A percentile compares a stretch with the other conserved stretches of the same genome.
phyloP scores from a whole-genome alignment of 2,329 filamentous ascomycete genomes.

The Talaromyces sp. region DNA sequence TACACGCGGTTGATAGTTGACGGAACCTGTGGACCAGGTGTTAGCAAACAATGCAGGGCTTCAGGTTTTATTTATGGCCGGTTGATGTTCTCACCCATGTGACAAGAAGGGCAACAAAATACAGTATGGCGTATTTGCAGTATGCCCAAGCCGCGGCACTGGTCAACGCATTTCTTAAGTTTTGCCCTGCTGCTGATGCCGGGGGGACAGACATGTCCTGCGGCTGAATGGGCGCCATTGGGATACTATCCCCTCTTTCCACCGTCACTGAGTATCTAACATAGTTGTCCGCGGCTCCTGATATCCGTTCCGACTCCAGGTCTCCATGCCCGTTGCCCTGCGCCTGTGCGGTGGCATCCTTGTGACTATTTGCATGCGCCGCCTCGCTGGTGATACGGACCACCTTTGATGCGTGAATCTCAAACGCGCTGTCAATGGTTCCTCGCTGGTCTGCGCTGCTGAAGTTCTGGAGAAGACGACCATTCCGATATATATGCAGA shows the following conservation, averaged over 20 bases:
- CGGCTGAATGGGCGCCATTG: not conserved
- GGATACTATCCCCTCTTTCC: slow-evolving; percentile 18
- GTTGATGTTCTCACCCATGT: slow-evolving; percentile 29
- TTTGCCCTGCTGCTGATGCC: not conserved
- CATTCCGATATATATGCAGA: slow-evolving; percentile 46
- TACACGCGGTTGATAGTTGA: slow-evolving; percentile 74
- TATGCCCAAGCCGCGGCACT: slow-evolving; percentile 35
- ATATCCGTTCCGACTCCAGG: not conserved
- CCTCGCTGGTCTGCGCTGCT: slow-evolving; percentile 39
- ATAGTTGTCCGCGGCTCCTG: not conserved
- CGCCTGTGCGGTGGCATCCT: not conserved
- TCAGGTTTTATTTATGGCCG: not conserved
- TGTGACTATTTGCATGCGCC: slow-evolving; percentile 13
- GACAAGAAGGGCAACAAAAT: slow-evolving; percentile 38
- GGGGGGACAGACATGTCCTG: not conserved
- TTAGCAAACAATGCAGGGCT: not conserved
- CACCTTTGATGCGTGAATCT: slow-evolving; percentile 44
- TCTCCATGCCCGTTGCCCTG: not conserved
- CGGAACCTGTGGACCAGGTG: slow-evolving; percentile 46
- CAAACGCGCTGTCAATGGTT: slow-evolving; percentile 40
- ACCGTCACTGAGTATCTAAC: slow-evolving; percentile 27
- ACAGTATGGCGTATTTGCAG: slow-evolving; percentile 35
- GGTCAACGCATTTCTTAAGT: not conserved
- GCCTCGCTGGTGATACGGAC: slow-evolving; percentile 59
- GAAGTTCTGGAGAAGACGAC: slow-evolving; percentile 56